A percentile compares a stretch with the other conserved stretches of the same genome.
Conservation (phyloP, 352 stramenopile species). For the Phytophthora rubi region DNA sequence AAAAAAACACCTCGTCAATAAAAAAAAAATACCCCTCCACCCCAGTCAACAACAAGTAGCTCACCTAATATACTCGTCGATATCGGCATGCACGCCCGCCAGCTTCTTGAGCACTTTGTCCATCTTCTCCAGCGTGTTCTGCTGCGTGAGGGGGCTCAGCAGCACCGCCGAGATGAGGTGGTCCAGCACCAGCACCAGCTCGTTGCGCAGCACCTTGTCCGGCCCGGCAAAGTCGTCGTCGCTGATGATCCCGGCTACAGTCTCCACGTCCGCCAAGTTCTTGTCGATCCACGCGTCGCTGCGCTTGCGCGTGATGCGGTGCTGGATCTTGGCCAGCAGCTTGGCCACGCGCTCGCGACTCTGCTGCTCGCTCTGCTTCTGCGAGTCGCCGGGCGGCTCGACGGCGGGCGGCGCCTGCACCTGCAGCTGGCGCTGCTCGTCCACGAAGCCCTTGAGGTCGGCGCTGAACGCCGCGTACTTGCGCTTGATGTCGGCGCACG, state of each 20-base stretch:
- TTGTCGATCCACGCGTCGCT: conserved; percentile 68
- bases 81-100: conserved; percentile 44
- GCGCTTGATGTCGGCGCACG: conserved; percentile 58
- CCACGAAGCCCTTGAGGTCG: conserved; percentile 56
- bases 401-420: conserved; percentile 29
- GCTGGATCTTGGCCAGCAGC: conserved; percentile 61
- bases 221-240: conserved; percentile 31
- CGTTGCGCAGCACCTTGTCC: conserved; percentile 54
- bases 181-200: conserved; percentile 69
- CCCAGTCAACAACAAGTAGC: background rate
- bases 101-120: conserved; percentile 49
- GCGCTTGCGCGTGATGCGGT: conserved; percentile 70
- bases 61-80: conserved; percentile 71
- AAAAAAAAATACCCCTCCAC: too few relatives aligned
- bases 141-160: conserved; percentile 48
- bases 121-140: conserved; percentile 46
- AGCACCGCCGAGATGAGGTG: conserved; percentile 77
- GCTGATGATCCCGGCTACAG: conserved; percentile 45
- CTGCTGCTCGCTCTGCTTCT: conserved; percentile 38
- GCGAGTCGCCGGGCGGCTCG: background rate
- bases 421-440: conserved; percentile 67
- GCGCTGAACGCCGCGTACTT: conserved; percentile 59
- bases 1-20: too few relatives aligned
- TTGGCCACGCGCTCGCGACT: conserved; percentile 49
- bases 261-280: conserved; percentile 59